Base-by-base conservation (phyloP, 2,329 filamentous ascomycete species). In the Thermoascus crustaceus region DNA sequence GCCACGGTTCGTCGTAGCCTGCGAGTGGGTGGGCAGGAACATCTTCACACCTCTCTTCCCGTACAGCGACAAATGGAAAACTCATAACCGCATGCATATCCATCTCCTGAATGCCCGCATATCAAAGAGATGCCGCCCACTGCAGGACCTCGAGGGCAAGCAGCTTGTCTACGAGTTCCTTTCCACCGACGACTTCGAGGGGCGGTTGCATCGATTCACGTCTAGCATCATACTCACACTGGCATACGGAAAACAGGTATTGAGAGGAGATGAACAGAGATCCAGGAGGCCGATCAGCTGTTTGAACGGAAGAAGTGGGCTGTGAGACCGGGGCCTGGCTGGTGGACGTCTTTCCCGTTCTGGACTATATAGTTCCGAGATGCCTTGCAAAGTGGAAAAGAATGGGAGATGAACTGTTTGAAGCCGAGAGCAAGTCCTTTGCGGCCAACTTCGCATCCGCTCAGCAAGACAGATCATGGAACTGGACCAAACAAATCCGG, bases 151-250 rank as follows among this genome's bases (percentile, higher is more conserved):
- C 5, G 68, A 73, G 42, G 65, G 68, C 13, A 60, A 56, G 5
- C 57, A 68, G n/a, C 42, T 73, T 3, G 60, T 63, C 34, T 54
- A 45, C 38, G 59, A 67, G 5, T 49, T 73, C 4, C 49, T 73
- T 8, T 37, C 51, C 3, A 53, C 53, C 4, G 37, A 43, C 2
- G 58, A 59, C 16, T 72, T 68, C 55, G 67, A 69, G 41, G 60
- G 63, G 32, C 54, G 63, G 11, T 57, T 72, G 16, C 64, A 71
- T 44, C 57, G 66, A 0, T 73, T 69, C 42, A 68, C 68, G 0
- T 61, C 64, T 2, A 68, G 64, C 41, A 58, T 73, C 20, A 68
- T 71, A 4, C 69, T 72, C 41, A 68, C 63, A 4, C 65, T 72
- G 3, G 60, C 68, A 4, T 74, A 72, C 43, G 69, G 71, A 0